Percentiles rank a stretch among this genome's conserved stretches.
These are phyloP conservation scores for Populus tremula DNA, from an alignment of 345 rosid genomes.

Conservation along the genomic window DNA sequence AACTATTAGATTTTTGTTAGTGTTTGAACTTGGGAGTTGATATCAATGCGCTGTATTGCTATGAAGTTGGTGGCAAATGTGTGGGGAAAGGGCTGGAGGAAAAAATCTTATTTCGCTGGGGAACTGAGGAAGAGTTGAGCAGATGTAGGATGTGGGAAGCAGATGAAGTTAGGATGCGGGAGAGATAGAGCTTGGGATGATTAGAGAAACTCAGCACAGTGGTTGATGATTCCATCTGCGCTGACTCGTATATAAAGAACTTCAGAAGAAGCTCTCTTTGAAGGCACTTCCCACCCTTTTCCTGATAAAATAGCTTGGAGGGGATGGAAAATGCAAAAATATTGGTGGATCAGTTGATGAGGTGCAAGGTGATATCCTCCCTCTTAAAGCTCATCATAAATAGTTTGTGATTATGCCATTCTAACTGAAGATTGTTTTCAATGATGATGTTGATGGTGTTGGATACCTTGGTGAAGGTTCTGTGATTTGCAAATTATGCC, in stretches of 20 bases:
- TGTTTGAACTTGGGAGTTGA: not conserved
- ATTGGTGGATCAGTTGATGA: not conserved
- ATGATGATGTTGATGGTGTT: too few relatives aligned
- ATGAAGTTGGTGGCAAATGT: not conserved
- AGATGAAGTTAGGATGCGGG: not conserved
- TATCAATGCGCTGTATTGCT: not conserved
- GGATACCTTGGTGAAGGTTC: too few relatives aligned
- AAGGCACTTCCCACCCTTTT: not conserved
- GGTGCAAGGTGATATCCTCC: not conserved
- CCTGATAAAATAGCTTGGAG: not conserved
- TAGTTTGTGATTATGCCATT: too few relatives aligned
- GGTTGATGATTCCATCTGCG: not conserved
- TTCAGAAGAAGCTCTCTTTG: not conserved
- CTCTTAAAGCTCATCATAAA: not conserved
- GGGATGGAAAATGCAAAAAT: not conserved
- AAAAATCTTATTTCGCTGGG: not conserved
- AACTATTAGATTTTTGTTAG: not conserved
- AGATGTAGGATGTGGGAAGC: not conserved
- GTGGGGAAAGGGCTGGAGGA: not conserved
- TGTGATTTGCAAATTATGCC: too few relatives aligned
- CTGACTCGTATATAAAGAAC: not conserved
- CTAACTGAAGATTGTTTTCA: too few relatives aligned
- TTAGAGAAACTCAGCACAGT: not conserved
- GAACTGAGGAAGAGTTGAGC: not conserved
- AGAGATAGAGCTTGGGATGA: not conserved